Percentiles rank a stretch among this genome's conserved stretches.
phyloP scores from a whole-genome alignment of 345 rosid species.

The Populus nigra region DNA sequence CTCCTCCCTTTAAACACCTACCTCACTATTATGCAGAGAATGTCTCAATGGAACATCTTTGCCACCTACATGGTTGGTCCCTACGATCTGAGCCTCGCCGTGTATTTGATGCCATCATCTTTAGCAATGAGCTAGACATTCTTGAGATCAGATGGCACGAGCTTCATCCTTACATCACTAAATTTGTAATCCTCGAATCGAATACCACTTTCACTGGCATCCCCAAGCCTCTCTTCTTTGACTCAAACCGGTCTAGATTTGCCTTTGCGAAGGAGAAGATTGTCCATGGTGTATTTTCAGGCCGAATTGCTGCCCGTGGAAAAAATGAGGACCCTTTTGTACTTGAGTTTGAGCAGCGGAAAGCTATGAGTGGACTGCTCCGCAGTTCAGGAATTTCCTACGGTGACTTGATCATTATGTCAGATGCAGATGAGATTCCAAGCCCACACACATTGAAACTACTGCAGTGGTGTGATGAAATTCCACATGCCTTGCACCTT shows the following conservation, averaged over 20 bases:
- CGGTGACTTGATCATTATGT: slow-evolving; percentile 73
- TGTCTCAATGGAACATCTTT: slow-evolving; percentile 75
- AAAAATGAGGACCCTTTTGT: slow-evolving; percentile 56
- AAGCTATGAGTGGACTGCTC: slow-evolving; percentile 64
- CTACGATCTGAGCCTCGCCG: slow-evolving; percentile 54
- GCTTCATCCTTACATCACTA: slow-evolving; percentile 60
- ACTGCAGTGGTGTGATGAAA: slow-evolving; percentile 78
- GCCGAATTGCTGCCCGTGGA: slow-evolving; percentile 38
- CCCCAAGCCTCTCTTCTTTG: slow-evolving; percentile 66
- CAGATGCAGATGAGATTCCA: slow-evolving; percentile 85
- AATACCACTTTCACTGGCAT: slow-evolving; percentile 91
- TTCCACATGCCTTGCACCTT: slow-evolving; percentile 65
- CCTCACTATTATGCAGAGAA: slow-evolving; percentile 95
- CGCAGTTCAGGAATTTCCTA: slow-evolving; percentile 52
- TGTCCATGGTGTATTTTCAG: slow-evolving; percentile 59
- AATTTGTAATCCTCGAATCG: slow-evolving; percentile 76
- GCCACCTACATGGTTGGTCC: slow-evolving; percentile 86
- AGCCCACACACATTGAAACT: slow-evolving; percentile 75
- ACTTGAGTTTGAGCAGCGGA: slow-evolving; percentile 60
- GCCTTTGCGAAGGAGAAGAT: slow-evolving; percentile 62
- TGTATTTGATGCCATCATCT: slow-evolving; percentile 71
- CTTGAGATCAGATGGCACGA: slow-evolving; percentile 85
- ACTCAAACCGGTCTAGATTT: slow-evolving; percentile 47
- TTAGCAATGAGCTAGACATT: slow-evolving; percentile 84
- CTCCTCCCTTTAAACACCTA: slow-evolving; percentile 57